These are phyloP conservation scores for Nidula microcarpa DNA, from an alignment of 768 basidiomycete species.

Conservation along the genomic window DNA sequence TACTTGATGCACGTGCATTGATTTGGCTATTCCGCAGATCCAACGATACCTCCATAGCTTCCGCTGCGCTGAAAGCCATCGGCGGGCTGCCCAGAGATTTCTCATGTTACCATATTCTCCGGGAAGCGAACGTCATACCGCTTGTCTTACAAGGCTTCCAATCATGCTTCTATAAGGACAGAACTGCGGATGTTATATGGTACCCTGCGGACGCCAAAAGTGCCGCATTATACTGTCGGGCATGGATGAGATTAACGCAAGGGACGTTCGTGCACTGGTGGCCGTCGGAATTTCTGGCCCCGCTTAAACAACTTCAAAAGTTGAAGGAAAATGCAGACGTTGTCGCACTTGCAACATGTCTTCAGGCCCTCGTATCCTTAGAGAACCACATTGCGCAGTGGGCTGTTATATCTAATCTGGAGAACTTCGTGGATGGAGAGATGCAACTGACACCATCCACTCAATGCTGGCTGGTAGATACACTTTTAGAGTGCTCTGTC, in stretches of 20 bases:
- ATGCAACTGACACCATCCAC: constrained; percentile 24
- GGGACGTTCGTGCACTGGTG: constrained; percentile 25
- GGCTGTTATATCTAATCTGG: constrained; percentile 28
- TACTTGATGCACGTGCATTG: constrained; percentile 30
- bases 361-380: constrained; percentile 28
- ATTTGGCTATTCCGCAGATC: constrained; percentile 34
- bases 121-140: constrained; percentile 26
- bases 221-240: constrained; percentile 34
- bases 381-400: constrained; percentile 30
- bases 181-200: constrained; percentile 31
- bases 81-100: constrained; percentile 35
- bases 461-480: constrained; percentile 34
- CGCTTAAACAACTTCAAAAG: constrained; percentile 28
- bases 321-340: constrained; percentile 28
- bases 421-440: constrained; percentile 24
- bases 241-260: constrained; percentile 36
- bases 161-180: constrained; percentile 34
- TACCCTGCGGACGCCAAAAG: constrained; percentile 26
- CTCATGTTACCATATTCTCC: constrained; percentile 29
- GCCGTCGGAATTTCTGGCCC: constrained; percentile 19
- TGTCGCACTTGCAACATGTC: constrained; percentile 31
- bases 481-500: constrained; percentile 30
- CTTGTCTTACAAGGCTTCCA: constrained; percentile 31
- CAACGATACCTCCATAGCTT: constrained; percentile 22
- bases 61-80: constrained; percentile 29